Conservation (phyloP, 1,284 basidiomycete genomes). For the Marasmius fiardii region DNA sequence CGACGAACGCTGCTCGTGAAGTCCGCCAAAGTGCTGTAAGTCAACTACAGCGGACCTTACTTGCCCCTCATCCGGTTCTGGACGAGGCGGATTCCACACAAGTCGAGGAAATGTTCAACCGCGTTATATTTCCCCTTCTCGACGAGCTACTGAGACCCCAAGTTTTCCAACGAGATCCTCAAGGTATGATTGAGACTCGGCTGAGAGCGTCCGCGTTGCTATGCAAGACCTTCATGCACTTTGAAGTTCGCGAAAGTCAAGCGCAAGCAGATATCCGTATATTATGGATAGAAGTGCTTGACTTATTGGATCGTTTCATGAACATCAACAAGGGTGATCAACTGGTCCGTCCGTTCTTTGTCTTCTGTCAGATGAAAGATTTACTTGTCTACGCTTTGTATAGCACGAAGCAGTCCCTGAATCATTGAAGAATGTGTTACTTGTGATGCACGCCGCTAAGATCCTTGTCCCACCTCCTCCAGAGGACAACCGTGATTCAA, state of each 20-base stretch:
- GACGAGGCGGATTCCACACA: conserved; percentile 56
- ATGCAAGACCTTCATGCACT: conserved; percentile 95
- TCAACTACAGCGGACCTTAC: conserved; percentile 84
- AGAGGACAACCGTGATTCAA: conserved; percentile 55
- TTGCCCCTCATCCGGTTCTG: conserved; percentile 73
- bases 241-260: conserved; percentile 74
- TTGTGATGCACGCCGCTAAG: conserved; percentile 91
- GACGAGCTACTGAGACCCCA: conserved; percentile 91
- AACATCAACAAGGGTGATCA: conserved; percentile 81
- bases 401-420: conserved; percentile 95
- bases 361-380: conserved; percentile 13
- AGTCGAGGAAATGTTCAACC: conserved; percentile 84
- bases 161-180: conserved; percentile 75
- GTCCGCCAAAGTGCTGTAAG: conserved; percentile 84
- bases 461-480: conserved; percentile 67
- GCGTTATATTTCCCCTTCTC: conserved; percentile 88
- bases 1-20: conserved; percentile 80
- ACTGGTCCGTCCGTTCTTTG: conserved; percentile 55
- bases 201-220: conserved; percentile 84
- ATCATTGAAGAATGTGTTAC: conserved; percentile 93
- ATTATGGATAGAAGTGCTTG: conserved; percentile 91
- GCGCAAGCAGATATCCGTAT: conserved; percentile 68
- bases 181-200: conserved; percentile 88
- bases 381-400: not conserved
- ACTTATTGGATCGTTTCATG: conserved; percentile 89